Base-by-base conservation (phyloP, 352 stramenopile genomes). In the Phytophthora aleatoria region DNA sequence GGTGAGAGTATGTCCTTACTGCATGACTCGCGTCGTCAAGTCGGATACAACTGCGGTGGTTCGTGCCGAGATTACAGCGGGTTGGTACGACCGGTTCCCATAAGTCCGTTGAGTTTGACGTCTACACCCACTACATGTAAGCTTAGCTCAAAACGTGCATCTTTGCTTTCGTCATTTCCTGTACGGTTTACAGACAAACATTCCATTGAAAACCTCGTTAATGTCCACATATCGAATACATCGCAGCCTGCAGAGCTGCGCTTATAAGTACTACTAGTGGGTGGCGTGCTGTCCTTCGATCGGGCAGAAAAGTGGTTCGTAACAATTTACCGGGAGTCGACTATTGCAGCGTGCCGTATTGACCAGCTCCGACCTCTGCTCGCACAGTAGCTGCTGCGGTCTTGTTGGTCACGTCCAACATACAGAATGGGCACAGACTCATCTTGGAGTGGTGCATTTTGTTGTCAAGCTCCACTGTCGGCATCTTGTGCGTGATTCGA, bases 391-490 rank as follows among this genome's bases (percentile, higher is more conserved):
- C 56, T 5, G 16, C 63, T 52, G 63, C 63, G 15, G 30, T 55
- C 49, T 45, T 65, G 57, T 57, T 67, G 20, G 54, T 64, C 36
- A 71, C 57, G 11, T 35, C 50, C 9, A 57, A 38, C 42, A 67
- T 50, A 20, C 63, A 71, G n/a, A 71, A 67, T 24, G 57, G 50
- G 20, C 63, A 71, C n/a, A 71, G 28, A 48, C 66, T 51, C 9
- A 53, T 56, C 44, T 71, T 71, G 49, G 50, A 39, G 20, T 60
- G 50, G 31, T 57, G 63, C 57, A 66, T 66, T 39, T 62, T 71
- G 56, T 71, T 71, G 57, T 71, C 57, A 12, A 71, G 57, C 47
- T 67, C 63, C 57, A 71, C 63, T 9, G 63, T 58, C 57, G 57
- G 16, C 24, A 67, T 11, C 30, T 71, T 71, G 50, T 71, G 63